A percentile compares a stretch with the other conserved stretches of the same genome.
Evolutionary conservation across 768 basidiomycete genomes (phyloP).

Genomic region (Clathrus columnatus): DNA sequence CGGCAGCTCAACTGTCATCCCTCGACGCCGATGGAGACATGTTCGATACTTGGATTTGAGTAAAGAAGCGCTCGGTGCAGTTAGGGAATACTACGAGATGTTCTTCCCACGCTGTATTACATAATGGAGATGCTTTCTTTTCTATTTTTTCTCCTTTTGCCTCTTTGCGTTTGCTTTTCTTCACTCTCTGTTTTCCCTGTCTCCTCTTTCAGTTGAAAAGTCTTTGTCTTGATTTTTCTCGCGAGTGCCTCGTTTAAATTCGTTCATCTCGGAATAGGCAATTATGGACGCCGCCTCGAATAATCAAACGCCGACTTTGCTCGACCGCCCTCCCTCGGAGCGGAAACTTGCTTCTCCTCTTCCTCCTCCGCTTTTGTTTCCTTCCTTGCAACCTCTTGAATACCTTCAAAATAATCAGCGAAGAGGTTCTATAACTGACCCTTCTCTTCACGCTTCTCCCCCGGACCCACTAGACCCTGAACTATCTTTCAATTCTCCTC

Average conservation of each 20-base stretch:
- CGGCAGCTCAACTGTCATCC: slow-evolving; percentile 14
- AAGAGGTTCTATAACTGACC: slow-evolving; percentile 79
- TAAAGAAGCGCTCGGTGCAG: slow-evolving; percentile 26
- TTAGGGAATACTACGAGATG: slow-evolving; percentile 21
- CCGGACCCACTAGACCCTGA: slow-evolving; percentile 29
- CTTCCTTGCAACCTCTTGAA: slow-evolving; percentile 67
- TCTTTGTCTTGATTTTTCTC: neutral
- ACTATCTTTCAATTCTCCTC: slow-evolving; percentile 11
- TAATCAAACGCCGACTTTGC: slow-evolving; percentile 10
- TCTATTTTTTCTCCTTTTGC: neutral
- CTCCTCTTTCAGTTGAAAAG: neutral
- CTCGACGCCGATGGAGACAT: slow-evolving; percentile 51
- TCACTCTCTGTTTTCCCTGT: neutral
- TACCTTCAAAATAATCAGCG: slow-evolving; percentile 65
- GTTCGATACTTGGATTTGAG: slow-evolving; percentile 34
- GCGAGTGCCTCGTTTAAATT: neutral
- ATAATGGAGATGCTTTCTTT: neutral
- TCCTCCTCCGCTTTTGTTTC: slow-evolving; percentile 32
- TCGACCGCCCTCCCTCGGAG: neutral
- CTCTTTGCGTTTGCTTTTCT: neutral
- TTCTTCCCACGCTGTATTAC: neutral
- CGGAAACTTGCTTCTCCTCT: slow-evolving; percentile 6
- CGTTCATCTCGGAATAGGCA: neutral
- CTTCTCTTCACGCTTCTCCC: slow-evolving; percentile 49
- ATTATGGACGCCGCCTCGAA: slow-evolving; percentile 10